These are phyloP conservation scores for Rhodocollybia butyracea DNA, from an alignment of 768 basidiomycete genomes.

Conservation along the genomic window DNA sequence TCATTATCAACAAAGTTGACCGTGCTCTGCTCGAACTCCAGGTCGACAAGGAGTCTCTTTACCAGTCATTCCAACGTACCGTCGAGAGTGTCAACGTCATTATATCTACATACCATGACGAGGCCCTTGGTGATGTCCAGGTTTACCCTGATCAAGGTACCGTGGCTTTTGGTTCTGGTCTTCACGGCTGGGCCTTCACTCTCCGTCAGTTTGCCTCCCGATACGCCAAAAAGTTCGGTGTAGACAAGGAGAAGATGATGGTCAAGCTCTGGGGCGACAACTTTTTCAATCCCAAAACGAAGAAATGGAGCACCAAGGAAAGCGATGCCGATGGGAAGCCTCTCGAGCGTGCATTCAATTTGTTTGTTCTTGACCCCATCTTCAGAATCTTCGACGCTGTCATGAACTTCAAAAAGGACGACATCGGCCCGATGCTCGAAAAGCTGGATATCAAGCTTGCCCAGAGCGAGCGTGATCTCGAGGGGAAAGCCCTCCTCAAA, in stretches of 20 bases:
- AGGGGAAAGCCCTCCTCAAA: constrained; percentile 95
- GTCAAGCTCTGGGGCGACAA: constrained; percentile 98
- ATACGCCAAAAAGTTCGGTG: constrained; percentile 98
- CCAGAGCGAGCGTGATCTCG: constrained; percentile 86
- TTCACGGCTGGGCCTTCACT: constrained; percentile 99
- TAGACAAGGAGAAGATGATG: constrained; percentile 99
- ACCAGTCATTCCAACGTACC: constrained; percentile 96
- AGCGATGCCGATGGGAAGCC: constrained; percentile 77
- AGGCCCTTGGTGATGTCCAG: constrained; percentile 93
- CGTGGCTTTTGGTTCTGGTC: constrained; percentile 97
- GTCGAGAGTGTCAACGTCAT: constrained; percentile 98
- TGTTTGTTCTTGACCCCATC: constrained; percentile 98
- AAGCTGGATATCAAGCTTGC: constrained; percentile 94
- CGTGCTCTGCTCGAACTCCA: constrained; percentile 98
- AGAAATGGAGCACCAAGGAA: constrained; percentile 89
- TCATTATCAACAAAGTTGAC: constrained; percentile 99
- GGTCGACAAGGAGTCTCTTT: constrained; percentile 94
- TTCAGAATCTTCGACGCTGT: constrained; percentile 97
- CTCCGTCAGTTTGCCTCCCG: constrained; percentile 94
- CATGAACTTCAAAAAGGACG: constrained; percentile 99
- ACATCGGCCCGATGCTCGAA: constrained; percentile 78
- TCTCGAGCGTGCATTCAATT: constrained; percentile 98
- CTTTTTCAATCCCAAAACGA: constrained; percentile 95
- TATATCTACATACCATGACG: constrained; percentile 95
- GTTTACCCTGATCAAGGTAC: constrained; percentile 98